Evolutionary conservation across 164 flowering plant genomes (phyloP).

Genomic region (grape (Vitis vinifera)): ASM3070453v1 NC_081819.1:2246001-2246500

Average conservation of each 20-base stretch:
- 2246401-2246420: slow-evolving; percentile 96
- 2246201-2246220: slow-evolving; percentile 91
- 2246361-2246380: slow-evolving; percentile 94
- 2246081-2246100: slow-evolving; percentile 92
- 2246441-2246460: slow-evolving; percentile 81
- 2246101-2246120: slow-evolving; percentile 96
- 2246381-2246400: slow-evolving; percentile 96
- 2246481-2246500: too few species aligned
- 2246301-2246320: slow-evolving; percentile 96
- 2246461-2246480: too few species aligned
- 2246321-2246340: slow-evolving; percentile 84
- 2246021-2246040: slow-evolving; percentile 90
- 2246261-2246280: slow-evolving; percentile 77
- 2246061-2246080: slow-evolving; percentile 91
- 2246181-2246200: slow-evolving; percentile 92
- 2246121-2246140: slow-evolving; percentile 92
- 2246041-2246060: slow-evolving; percentile 91
- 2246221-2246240: slow-evolving; percentile 69
- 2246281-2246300: slow-evolving; percentile 91
- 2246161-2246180: slow-evolving; percentile 99
- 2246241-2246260: slow-evolving; percentile 97
- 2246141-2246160: slow-evolving; percentile 97
- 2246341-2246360: slow-evolving; percentile 90
- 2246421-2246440: slow-evolving; percentile 87
- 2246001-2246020: slow-evolving; percentile 99